Conservation (phyloP, 345 rosid genomes). For the Passiflora organensis region DNA sequence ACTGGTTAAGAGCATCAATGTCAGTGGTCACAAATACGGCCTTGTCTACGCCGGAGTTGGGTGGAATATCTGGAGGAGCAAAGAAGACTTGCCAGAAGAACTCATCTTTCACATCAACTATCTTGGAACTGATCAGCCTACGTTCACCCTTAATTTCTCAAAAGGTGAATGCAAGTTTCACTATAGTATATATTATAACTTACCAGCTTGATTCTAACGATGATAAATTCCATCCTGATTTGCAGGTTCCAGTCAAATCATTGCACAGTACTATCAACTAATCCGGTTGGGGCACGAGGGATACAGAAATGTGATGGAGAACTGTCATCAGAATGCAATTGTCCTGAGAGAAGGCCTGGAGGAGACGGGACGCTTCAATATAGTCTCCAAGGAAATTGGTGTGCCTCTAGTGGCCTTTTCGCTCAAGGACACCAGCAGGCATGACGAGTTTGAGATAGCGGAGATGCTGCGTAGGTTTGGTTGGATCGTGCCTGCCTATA, state of each 20-base stretch:
- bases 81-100: conserved; percentile 83
- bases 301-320: conserved; percentile 84
- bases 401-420: conserved; percentile 92
- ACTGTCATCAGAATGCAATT: conserved; percentile 65
- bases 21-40: conserved; percentile 96
- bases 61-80: conserved; percentile 87
- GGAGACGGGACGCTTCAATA: conserved; percentile 60
- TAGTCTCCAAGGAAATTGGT: conserved; percentile 78
- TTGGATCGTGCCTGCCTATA: conserved; percentile 91
- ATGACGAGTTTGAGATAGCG: conserved; percentile 70
- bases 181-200: neutral
- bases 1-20: conserved; percentile 81
- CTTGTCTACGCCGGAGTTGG: conserved; percentile 98
- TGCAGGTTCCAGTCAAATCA: conserved; percentile 74
- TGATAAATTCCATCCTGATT: neutral
- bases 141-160: conserved; percentile 95
- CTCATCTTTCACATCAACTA: conserved; percentile 94
- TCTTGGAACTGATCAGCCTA: too few relatives aligned
- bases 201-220: too few relatives aligned
- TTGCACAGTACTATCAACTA: conserved; percentile 89
- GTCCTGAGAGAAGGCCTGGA: conserved; percentile 72
- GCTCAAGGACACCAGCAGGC: conserved; percentile 58
- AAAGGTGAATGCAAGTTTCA: conserved; percentile 33
- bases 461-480: conserved; percentile 85
- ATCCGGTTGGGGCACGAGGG: conserved; percentile 86